These are phyloP conservation scores for Boletus sp. DNA, from an alignment of 768 basidiomycete genomes.

Conservation along the genomic window DNA sequence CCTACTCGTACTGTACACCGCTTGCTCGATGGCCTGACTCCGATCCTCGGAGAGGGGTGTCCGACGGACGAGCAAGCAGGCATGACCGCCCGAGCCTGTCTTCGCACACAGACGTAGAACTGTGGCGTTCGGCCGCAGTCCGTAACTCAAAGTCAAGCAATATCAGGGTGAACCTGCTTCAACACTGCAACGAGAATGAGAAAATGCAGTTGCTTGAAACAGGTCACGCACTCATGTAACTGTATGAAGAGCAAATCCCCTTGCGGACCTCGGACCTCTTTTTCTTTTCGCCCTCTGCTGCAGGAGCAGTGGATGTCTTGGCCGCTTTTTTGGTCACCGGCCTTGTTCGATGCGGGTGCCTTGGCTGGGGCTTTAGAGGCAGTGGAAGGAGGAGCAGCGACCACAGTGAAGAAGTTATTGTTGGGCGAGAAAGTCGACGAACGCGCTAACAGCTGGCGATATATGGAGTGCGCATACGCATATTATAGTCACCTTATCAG, in stretches of 20 bases:
- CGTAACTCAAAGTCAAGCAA: no score
- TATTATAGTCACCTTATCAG: no score
- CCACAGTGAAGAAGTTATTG: conserved; percentile 41
- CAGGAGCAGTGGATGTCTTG: conserved; percentile 52
- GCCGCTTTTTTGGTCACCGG: conserved; percentile 55
- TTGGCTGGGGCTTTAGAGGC: conserved; percentile 47
- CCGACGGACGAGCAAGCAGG: no score
- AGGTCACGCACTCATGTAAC: conserved; percentile 71
- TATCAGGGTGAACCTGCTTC: conserved; percentile 97
- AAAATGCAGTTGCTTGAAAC: background rate
- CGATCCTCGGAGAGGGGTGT: no score
- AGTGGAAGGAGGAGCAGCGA: conserved; percentile 53
- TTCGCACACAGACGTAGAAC: no score
- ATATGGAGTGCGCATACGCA: conserved; percentile 11
- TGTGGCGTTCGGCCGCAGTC: no score
- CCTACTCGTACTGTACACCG: no score
- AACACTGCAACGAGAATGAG: conserved; percentile 53
- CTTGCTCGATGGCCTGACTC: no score
- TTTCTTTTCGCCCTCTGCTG: conserved; percentile 79
- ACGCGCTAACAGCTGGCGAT: conserved; percentile 11
- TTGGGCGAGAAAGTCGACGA: conserved; percentile 8
- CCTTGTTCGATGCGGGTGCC: conserved; percentile 34
- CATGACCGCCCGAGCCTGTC: no score
- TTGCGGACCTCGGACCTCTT: conserved; percentile 84
- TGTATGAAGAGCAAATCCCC: conserved; percentile 94